Base-by-base conservation (phyloP, 306 rosid genomes). In the Rosa lucieae region DNA sequence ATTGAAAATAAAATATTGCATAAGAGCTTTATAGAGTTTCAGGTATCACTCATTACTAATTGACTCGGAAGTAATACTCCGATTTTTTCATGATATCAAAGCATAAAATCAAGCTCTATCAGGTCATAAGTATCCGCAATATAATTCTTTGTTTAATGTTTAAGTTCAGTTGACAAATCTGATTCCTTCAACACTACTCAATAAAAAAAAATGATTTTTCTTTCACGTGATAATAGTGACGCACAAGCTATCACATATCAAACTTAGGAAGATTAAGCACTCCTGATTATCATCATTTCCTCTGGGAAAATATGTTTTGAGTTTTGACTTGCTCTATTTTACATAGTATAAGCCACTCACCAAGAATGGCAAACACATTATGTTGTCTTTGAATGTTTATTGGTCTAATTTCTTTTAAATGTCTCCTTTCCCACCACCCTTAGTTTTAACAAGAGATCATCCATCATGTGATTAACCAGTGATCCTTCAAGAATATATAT, bases 311-410 rank as follows among this genome's bases (percentile, higher is more conserved):
- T 53, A 52, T 9, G 58, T 55, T 9, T 62, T 71, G 53, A 82
- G 58, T 55, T 9, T 72, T 71, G 66, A 81, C 68, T 46, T 74
- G 66, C 59, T 47, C 40, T 8, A 78, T 43, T 47, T 20, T 77
- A 48, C 74, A 65, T 55, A 47, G 74, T 67, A 74, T 65, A 35
- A 37, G 65, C 78, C 86, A 84, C 82, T 75, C 80, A 75, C 73
- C 29, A 43, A 55, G 67, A 78, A 84, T 85, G 94, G 89, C 85
- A 81, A 90, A 82, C 91, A 87, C 85, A 87, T 87, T 11, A 85
- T 85, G 80, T 29, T 85, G 88, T 85, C 81, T 71, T 75, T 52
- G 83, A 80, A 77, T 18, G 29, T 12, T 66, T 23, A 35, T 67
- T 81, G 83, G 68, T 51, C 44, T 49, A 48, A 80, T 72, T 77